Evolutionary conservation across 139 green algal genomes (phyloP), one percentile per base, ranked within the genome.

Genomic region (Auxenochlorella pyrenoidosa): DNA sequence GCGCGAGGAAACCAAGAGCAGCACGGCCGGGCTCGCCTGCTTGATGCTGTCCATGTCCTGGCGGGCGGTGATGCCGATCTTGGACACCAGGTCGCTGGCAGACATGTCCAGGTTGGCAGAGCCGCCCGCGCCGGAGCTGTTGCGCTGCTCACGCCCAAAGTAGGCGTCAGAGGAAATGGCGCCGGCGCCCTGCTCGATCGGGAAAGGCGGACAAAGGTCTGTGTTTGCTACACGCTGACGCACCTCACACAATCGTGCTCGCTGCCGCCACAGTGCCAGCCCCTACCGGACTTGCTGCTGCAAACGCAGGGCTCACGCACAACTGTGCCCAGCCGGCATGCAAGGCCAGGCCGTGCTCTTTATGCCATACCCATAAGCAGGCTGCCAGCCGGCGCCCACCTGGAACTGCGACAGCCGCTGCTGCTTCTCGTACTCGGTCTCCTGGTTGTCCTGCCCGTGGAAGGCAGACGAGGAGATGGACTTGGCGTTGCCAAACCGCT

Each of bases 401-500:
- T 82, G 58, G 85, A 95, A 95, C 70, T 92, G 81, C 26, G 34
- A 32, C 63, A 93, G 83, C 41, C 86, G 86, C 51, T 82, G 51
- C 68, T 92, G 81, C 84, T 88, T 54, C 87, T 95, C 90, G 73
- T 94, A 95, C 63, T 95, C 78, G 38, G 28, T 82, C 76, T 89
- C 89, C 40, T 34, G 41, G 44, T 70, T 83, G 65, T 91, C 81
- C 5, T 87, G 32, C 59, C 94, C 83, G 73, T 95, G 96, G 89
- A 92, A 91, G 51, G 86, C 68, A 1, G 89, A 68, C 15, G 91
- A 96, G 19, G 95, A 98, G 71, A 99, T 98, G 71, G 95, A 94
- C 93, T 99, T 99, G 85, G 97, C 96, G 43, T 94, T 95, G 47
- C 89, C 93, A 88, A 98, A 98, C 70, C 95, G 93, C 71, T 95